These are phyloP conservation scores for Pisolithus thermaeus DNA, from an alignment of 1,284 basidiomycete genomes.

Conservation along the genomic window DNA sequence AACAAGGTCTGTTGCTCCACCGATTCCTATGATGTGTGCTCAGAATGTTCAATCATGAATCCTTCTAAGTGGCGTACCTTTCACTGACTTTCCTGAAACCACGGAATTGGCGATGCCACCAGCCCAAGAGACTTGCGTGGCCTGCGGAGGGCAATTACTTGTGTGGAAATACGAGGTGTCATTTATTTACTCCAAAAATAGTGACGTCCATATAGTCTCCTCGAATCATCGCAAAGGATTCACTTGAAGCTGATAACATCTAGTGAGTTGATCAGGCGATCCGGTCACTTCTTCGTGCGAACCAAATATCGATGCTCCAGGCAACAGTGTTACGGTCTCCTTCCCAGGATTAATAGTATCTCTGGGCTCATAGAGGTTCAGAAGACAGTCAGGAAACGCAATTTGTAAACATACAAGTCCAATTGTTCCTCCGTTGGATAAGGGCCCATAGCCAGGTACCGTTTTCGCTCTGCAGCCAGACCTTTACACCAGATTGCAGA, in stretches of 20 bases:
- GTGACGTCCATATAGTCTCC: conserved; percentile 92
- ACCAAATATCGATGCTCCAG: too few species aligned
- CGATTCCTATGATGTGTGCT: conserved; percentile 58
- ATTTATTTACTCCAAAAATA: conserved; percentile 63
- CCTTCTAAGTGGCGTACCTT: conserved; percentile 41
- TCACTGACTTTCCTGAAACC: conserved; percentile 91
- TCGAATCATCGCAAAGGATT: too few species aligned
- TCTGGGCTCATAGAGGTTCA: conserved; percentile 22
- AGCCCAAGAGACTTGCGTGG: conserved; percentile 90
- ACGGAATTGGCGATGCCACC: conserved; percentile 98
- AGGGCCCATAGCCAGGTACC: conserved; percentile 91
- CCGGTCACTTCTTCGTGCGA: too few species aligned
- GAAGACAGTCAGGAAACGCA: not conserved
- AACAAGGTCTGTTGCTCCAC: conserved; percentile 94
- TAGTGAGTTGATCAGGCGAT: too few species aligned
- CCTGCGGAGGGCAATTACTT: conserved; percentile 38
- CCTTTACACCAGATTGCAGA: conserved; percentile 71
- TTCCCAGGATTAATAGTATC: conserved; percentile 96
- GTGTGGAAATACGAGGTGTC: not conserved
- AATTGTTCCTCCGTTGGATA: conserved; percentile 84
- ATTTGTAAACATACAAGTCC: conserved; percentile 63
- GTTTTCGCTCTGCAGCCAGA: conserved; percentile 95
- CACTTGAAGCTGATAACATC: too few species aligned
- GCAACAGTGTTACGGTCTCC: conserved; percentile 89
- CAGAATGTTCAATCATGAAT: too few species aligned